Evolutionary conservation across 305 asterid species (phyloP), one percentile per base, ranked within the genome.

Genomic region (Ajuga reptans): DNA sequence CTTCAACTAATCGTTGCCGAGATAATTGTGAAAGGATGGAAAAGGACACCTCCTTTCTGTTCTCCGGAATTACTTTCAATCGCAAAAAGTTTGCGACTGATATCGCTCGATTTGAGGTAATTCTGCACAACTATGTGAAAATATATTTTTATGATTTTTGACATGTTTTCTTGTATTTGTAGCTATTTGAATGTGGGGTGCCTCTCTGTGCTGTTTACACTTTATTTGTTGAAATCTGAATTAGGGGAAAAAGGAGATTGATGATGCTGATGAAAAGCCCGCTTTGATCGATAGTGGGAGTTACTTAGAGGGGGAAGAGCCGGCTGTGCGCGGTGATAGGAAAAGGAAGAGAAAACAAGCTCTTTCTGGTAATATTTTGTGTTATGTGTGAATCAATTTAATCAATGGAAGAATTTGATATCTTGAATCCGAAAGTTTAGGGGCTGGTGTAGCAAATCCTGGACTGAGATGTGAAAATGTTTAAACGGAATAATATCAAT

Each of bases 261-360:
- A 84, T 53, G 75, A 41, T 60, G 56, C 76, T 14, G 57, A 43
- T 17, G 91, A 76, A 66, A 64, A 78, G 53, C 63, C 75, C 33
- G 73, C 53, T 52, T 70, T 83, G 6, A 42, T 78, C 36, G 89
- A 79, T 17, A 72, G 71, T 66, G 89, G 36, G 45, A 45, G 36
- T 34, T 41, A 77, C 11, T 62, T 43, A 45, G 5, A 33, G 60
- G 84, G 68, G 58, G 83, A 79, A 33, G 81, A 29, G 17, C 63
- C 52, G 42, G 12, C 14, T 10, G 58, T 16, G 45, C 69, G 66
- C 29, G 59, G 50, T 49, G 80, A 71, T 77, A 91, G 75, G 89
- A 91, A 91, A 87, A 85, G 92, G 80, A 89, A 87, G 88, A 85
- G 95, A 60, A 91, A 89, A 73, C 69, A 58, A 36, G 60, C 61